phyloP scores from a whole-genome alignment of 257 asterid species.

The Solanum medicagineum region DNA sequence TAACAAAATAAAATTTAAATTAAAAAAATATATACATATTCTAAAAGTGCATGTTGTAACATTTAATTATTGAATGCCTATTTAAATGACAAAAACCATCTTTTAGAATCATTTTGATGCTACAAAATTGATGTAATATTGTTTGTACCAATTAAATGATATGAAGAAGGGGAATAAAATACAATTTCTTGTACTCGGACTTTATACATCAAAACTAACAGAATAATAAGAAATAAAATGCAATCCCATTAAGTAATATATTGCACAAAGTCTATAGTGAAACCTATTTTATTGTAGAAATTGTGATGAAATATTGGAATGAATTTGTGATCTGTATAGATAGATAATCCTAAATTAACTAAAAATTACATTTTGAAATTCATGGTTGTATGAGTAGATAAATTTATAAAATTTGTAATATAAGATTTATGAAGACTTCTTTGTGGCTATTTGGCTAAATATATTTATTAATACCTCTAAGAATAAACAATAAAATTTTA shows the following conservation, averaged over 20 bases:
- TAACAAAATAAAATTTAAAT: too few relatives aligned
- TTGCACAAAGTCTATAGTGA: neutral
- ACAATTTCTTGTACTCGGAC: neutral
- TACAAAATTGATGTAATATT: neutral
- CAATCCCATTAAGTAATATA: neutral
- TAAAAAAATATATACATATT: too few relatives aligned
- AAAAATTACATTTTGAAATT: neutral
- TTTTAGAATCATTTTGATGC: neutral
- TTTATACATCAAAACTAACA: neutral
- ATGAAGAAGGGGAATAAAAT: too few relatives aligned
- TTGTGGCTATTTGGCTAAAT: neutral
- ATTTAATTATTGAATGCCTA: neutral
- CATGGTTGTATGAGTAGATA: neutral
- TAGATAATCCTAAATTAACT: neutral
- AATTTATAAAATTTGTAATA: neutral
- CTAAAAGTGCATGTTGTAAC: too few relatives aligned
- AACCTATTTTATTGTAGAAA: neutral
- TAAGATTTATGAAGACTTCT: neutral
- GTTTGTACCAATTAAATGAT: neutral
- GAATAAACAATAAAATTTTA: neutral
- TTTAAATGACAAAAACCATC: neutral
- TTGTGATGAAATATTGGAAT: neutral
- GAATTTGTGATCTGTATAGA: neutral
- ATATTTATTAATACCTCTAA: neutral
- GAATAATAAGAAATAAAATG: neutral